Percentiles rank a stretch among this genome's conserved stretches.
These are phyloP conservation scores for Gelatoporia subvermispora DNA, from an alignment of 768 basidiomycete genomes.

Conservation along the genomic window DNA sequence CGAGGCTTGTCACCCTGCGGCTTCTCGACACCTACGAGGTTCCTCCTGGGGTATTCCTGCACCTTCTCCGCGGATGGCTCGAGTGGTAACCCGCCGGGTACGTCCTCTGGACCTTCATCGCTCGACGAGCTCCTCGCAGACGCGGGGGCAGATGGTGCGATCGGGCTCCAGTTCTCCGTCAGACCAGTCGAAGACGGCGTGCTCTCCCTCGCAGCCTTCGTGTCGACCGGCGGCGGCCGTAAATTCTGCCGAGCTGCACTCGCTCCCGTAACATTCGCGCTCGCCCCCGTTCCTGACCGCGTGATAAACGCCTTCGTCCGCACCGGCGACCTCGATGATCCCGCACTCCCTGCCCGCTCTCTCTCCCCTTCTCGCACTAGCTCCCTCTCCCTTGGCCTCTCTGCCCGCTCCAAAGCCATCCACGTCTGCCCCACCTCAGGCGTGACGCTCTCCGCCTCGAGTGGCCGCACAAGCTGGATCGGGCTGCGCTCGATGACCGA, in stretches of 20 bases:
- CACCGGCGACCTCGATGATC: slow-evolving; percentile 9
- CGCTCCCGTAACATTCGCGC: neutral
- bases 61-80: slow-evolving; percentile 10
- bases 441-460: slow-evolving; percentile 21
- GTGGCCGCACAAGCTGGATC: slow-evolving; percentile 22
- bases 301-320: slow-evolving; percentile 15
- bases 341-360: slow-evolving; percentile 3
- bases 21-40: neutral
- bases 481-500: slow-evolving; percentile 54
- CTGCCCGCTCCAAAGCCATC: slow-evolving; percentile 5
- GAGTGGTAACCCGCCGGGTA: slow-evolving; percentile 22
- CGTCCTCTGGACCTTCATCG: slow-evolving; percentile 51
- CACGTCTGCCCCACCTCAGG: slow-evolving; percentile 1
- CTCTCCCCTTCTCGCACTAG: slow-evolving; percentile 6
- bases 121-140: slow-evolving; percentile 42
- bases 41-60: slow-evolving; percentile 10
- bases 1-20: slow-evolving; percentile 15
- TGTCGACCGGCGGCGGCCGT: slow-evolving; percentile 13
- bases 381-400: slow-evolving; percentile 7
- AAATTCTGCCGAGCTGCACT: slow-evolving; percentile 1
- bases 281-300: slow-evolving; percentile 6
- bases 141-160: slow-evolving; percentile 22
- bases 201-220: slow-evolving; percentile 1
- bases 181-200: slow-evolving; percentile 20
- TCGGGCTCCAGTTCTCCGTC: slow-evolving; percentile 46